phyloP scores from a whole-genome alignment of 495 filamentous ascomycete species.

The Chlorociboria aeruginascens region DNA sequence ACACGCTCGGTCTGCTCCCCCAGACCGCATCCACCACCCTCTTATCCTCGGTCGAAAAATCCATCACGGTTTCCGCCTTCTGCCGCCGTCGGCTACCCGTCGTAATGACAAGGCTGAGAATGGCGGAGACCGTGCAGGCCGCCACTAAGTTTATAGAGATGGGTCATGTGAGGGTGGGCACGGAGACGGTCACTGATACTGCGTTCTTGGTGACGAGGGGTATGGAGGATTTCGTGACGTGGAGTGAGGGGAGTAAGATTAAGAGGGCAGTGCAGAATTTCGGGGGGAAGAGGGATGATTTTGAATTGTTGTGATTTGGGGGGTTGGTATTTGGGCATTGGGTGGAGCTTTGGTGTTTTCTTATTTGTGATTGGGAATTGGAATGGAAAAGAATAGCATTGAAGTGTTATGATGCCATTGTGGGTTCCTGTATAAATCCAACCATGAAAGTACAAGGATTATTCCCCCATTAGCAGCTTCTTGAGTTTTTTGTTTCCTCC shows the following conservation, averaged over 20 bases:
- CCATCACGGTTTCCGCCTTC: conserved; percentile 76
- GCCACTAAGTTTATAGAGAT: conserved; percentile 86
- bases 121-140: conserved; percentile 78
- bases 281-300: conserved; percentile 91
- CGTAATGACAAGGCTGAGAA: conserved; percentile 74
- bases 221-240: conserved; percentile 96
- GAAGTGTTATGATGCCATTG: too few species aligned
- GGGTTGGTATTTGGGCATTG: neutral
- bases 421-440: too few species aligned
- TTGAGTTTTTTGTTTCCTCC: too few species aligned
- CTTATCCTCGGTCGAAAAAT: conserved; percentile 73
- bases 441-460: too few species aligned
- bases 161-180: conserved; percentile 87
- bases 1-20: conserved; percentile 77
- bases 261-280: conserved; percentile 90
- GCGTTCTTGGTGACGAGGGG: conserved; percentile 64
- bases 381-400: neutral
- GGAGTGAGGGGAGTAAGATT: conserved; percentile 94
- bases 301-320: conserved; percentile 62
- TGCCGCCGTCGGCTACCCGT: conserved; percentile 71
- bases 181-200: conserved; percentile 81
- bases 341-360: too few species aligned
- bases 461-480: too few species aligned
- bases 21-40: conserved; percentile 49
- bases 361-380: too few species aligned